Evolutionary conservation across 1,284 basidiomycete species (phyloP), one percentile per base, ranked within the genome.

Genomic region (Xanthoconium separans): DNA sequence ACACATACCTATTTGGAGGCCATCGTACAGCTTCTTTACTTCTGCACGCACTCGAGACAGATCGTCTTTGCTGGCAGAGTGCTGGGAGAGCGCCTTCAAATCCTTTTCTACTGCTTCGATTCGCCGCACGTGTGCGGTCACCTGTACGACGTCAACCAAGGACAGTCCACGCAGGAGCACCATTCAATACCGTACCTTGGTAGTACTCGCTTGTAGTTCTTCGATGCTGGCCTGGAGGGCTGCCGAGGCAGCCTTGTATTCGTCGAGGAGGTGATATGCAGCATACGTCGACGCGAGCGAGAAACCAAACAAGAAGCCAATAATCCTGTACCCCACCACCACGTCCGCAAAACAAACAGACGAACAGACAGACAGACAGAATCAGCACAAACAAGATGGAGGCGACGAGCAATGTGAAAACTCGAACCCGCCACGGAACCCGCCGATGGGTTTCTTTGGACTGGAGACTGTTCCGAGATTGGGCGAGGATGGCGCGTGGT

Each of bases 31-130:
- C 71, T 92, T 93, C 81, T 94, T 94, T 62, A 87, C 79, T 71
- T 95, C 93, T 16, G 81, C 81, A 55, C 93, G 77, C 18, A 92
- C 74, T 57, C 83, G 80, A 33, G 83, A 79, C 29, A 91, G 75
- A 61, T 95, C 93, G 47, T 93, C 91, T 71, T 92, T 94, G 31
- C 77, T 79, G 6, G 89, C 80, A 2, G 85, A 80, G 18, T 74
- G 71, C 47, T 83, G 81, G n/a, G 81, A 77, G 30, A 95, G 67
- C 0, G 86, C 84, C 68, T 89, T 91, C 59, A 95, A 69, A 65
- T 94, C 92, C 70, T 93, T 93, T 73, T 95, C 93, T 3, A 94
- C 91, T 3, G 85, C 82, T 68, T 94, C 89, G 64, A 95, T 92
- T 53, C 92, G 80, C 57, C 87, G 78, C 4, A 95, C 84, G 71